Conservation (phyloP, 805 yeast species). For the Candida glaebosa region DNA sequence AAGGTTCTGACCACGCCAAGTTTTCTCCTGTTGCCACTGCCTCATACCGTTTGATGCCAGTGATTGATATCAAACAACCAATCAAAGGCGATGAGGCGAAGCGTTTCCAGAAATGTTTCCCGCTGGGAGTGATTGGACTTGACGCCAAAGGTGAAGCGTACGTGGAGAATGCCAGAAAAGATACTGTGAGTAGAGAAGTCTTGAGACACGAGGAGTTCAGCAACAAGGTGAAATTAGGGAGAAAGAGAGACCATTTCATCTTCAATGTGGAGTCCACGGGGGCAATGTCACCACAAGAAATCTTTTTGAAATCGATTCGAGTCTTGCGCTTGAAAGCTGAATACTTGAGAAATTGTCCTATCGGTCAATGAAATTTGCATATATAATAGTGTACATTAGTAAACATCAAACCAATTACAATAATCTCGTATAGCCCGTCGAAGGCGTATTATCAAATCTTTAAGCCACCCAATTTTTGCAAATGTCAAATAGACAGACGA, state of each 20-base stretch:
- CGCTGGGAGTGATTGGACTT: constrained; percentile 86
- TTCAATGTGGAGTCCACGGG: constrained; percentile 95
- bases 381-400: not conserved
- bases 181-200: constrained; percentile 96
- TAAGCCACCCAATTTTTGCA: no score
- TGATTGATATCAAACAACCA: constrained; percentile 70
- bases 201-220: constrained; percentile 88
- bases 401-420: no score
- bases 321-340: constrained; percentile 83
- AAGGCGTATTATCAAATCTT: no score
- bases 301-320: constrained; percentile 85
- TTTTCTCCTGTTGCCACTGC: constrained; percentile 98
- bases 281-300: constrained; percentile 95
- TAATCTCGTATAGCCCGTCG: no score
- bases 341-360: constrained; percentile 74
- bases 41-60: constrained; percentile 88
- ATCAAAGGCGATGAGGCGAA: constrained; percentile 74
- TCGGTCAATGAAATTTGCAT: constrained; percentile 45
- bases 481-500: no score
- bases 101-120: constrained; percentile 85
- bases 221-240: constrained; percentile 86
- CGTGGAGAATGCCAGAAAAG: constrained; percentile 87
- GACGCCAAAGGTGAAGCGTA: constrained; percentile 64
- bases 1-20: constrained; percentile 95
- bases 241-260: constrained; percentile 88